These are phyloP conservation scores for Drechmeria coniospora DNA, from an alignment of 2,329 filamentous ascomycete species.

Conservation along the genomic window DNA sequence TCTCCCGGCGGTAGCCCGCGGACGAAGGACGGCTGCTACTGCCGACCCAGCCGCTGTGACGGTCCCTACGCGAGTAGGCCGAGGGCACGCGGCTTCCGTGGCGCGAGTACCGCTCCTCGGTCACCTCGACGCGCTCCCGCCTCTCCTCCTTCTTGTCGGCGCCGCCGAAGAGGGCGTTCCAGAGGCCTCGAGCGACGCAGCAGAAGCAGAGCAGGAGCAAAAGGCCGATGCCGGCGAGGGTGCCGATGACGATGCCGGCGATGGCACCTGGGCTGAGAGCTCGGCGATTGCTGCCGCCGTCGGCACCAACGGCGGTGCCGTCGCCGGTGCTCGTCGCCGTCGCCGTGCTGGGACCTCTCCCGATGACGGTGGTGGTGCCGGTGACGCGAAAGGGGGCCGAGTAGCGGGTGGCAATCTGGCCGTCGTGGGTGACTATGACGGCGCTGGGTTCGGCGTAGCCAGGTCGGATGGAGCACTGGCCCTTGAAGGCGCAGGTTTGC, in stretches of 20 bases:
- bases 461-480: slow-evolving; percentile 41
- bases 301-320: slow-evolving; percentile 21
- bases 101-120: slow-evolving; percentile 46
- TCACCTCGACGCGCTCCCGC: slow-evolving; percentile 40
- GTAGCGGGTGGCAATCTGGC: slow-evolving; percentile 38
- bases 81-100: slow-evolving; percentile 26
- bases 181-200: slow-evolving; percentile 50
- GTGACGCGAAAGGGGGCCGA: slow-evolving; percentile 36
- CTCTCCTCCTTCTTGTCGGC: slow-evolving; percentile 34
- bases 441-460: slow-evolving; percentile 27
- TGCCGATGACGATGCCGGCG: slow-evolving; percentile 66
- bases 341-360: slow-evolving; percentile 31
- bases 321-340: slow-evolving; percentile 30
- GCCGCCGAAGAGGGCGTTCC: slow-evolving; percentile 48
- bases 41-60: slow-evolving; percentile 42
- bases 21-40: slow-evolving; percentile 25
- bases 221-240: slow-evolving; percentile 49
- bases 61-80: slow-evolving; percentile 31
- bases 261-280: slow-evolving; percentile 57
- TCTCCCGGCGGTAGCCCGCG: slow-evolving; percentile 25
- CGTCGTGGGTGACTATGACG: slow-evolving; percentile 28
- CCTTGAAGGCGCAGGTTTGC: slow-evolving; percentile 48
- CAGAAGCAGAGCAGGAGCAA: slow-evolving; percentile 60
- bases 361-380: slow-evolving; percentile 37
- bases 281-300: slow-evolving; percentile 21